Evolutionary conservation across 1,284 basidiomycete genomes (phyloP), one percentile per base, ranked within the genome.

Genomic region (Neotropicomus parvogracilis): DNA sequence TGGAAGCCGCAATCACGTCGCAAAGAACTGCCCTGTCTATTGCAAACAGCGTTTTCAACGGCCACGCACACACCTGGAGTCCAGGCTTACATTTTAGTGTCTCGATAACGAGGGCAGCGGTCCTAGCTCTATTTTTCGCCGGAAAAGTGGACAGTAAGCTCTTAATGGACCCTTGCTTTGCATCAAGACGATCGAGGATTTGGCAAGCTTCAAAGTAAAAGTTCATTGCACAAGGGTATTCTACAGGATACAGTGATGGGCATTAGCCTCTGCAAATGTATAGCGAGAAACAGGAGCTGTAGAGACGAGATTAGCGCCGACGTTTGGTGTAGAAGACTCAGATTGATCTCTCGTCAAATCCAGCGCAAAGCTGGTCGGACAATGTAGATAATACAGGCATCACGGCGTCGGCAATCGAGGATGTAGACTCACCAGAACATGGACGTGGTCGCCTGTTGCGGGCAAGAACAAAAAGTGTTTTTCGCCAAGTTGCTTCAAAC

Each of bases 191-290:
- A 64, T 95, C 91, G 59, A 97, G 75, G 6, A 84, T 79, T 59
- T 82, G 77, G 52, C 86, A 86, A 54, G 90, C 89, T 63, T 88
- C 84, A 71, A 91, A 91, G 74, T 95, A 95, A 70, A 95, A 92
- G 74, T 94, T 93, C 91, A 95, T 95, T 69, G 65, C 63, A 64
- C 48, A 63, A 63, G 60, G 59, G 66, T 68, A 70, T 70, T 68
- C 59, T 71, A 70, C 54, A 57, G 56, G 56, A 57, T 57, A 63
- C 59, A 52, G 5, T 8, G 5, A 55, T 34, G 41, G 34, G 52
- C 54, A 57, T 62, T 42, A 61, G 57, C 52, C 52, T 53, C 41
- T 35, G 46, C 5, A 42, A 49, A 28, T 31, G 35, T 37, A 24
- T 24, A 19, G 36, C 21, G 44, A 53, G 52, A 53, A 44, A 51